These are phyloP conservation scores for Psilocybe cyanescens DNA, from an alignment of 768 basidiomycete genomes.

Conservation along the genomic window DNA sequence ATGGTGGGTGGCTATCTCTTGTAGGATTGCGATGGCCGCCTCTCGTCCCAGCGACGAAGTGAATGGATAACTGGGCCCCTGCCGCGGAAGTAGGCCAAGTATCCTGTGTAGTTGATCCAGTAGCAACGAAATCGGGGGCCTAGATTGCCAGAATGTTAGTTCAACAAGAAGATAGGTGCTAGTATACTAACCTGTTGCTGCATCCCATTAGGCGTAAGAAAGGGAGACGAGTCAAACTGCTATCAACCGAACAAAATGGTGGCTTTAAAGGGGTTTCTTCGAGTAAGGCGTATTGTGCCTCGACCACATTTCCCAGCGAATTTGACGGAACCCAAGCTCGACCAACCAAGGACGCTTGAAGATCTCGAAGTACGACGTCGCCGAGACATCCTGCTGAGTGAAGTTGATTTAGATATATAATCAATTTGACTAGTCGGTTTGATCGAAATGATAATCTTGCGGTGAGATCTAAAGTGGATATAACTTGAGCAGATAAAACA, in stretches of 20 bases:
- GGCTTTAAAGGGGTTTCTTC: constrained; percentile 3
- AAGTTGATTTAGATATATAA: neutral
- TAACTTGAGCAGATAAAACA: constrained; percentile 36
- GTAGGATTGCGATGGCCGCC: constrained; percentile 9
- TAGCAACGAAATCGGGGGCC: constrained; percentile 10
- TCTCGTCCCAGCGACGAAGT: neutral
- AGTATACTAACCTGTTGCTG: constrained; percentile 8
- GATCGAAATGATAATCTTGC: constrained; percentile 10
- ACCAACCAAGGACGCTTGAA: neutral
- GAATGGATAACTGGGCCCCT: neutral
- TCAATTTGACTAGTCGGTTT: neutral
- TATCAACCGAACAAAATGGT: constrained; percentile 12
- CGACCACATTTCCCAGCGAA: neutral
- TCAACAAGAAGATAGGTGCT: neutral
- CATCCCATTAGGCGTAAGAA: constrained; percentile 13
- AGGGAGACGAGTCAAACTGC: neutral
- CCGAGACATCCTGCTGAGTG: neutral
- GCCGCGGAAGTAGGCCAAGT: neutral
- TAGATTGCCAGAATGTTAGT: neutral
- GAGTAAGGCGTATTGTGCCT: constrained; percentile 15
- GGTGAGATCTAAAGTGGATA: constrained; percentile 12
- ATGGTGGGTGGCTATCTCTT: constrained; percentile 16
- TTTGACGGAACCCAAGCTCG: constrained; percentile 18
- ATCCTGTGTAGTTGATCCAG: neutral
- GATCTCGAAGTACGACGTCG: neutral